Evolutionary conservation across 169 alveolate species (phyloP), one percentile per base, ranked within the genome.

Genomic region (Babesia divergens): DNA sequence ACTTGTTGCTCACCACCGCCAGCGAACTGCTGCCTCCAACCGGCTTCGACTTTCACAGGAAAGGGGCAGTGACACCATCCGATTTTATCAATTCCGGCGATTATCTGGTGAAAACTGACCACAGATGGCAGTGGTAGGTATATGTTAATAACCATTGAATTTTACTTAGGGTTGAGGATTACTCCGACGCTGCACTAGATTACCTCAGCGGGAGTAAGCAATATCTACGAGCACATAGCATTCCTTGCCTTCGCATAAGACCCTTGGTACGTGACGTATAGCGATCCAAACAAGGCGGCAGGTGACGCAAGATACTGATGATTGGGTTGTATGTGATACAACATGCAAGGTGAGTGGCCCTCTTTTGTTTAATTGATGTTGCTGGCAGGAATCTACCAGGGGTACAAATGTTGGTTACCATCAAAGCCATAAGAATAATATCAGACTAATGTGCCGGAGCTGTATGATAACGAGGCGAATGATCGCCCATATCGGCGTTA

Each of bases 111-210:
- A 49, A 26, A 14, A 20, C n/a, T 7, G 68, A 65, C 34, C 18
- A 20, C 24, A 37, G 50, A n/a, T 79, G 87, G 87, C 35, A 59
- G 16, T 79, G 87, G 87, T 75, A 16, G 44, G 82, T 53, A n/a
- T 40, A 7, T 18, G 14, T n/a, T 22, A 16, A 16, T 3, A 20
- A 0, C 24, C 18, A 18, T 22, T 43, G 35, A 42, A 24, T 26
- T 32, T 16, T 7, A 20, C 34, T 18, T 40, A 76, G 86, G 86
- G 54, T 65, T 4, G 47, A 53, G 16, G 70, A 38, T 28, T 6
- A 60, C 28, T 14, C 42, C 22, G 60, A 64, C 28, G 16, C 55
- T 18, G 53, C 38, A 20, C 31, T 58, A 22, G 52, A 56, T 18
- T 66, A 53, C 40, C 77, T 79, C 8, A 40, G 52, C 34, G 43